Base-by-base conservation (phyloP, 2,329 filamentous ascomycete genomes). In the Cercospora zeina region DNA sequence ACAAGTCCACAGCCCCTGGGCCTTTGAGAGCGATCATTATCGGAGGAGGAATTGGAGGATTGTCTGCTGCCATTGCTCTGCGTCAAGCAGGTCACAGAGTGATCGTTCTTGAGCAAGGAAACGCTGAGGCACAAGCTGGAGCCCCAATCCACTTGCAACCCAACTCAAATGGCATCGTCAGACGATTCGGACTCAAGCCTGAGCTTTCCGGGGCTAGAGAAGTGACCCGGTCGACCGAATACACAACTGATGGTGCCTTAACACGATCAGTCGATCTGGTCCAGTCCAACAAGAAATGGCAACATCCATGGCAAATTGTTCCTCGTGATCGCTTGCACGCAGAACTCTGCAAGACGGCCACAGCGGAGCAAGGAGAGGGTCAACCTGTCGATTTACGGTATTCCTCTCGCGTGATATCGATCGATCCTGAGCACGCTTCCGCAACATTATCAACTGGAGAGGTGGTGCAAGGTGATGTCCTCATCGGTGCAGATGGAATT, bases 111-210 rank as follows among this genome's bases (percentile, higher is more conserved):
- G 85, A 87, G 66, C 80, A 84, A 69, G 86, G 84, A 0, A 75
- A 76, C 21, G 60, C 62, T 27, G 80, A 81, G 14, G 81, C 77
- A 55, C 85, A 87, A 71, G 74, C 79, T 1, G 86, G 85, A 0
- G 85, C 86, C 2, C 85, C 85, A 0, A 80, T 88, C n/a, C 85
- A 88, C 68, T 71, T 88, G 4, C 81, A 83, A 0, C 85, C 87
- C 0, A 89, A 89, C 67, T 76, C 80, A 2, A 86, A 87, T 70
- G 83, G 83, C 0, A 72, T 88, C 2, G 74, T 89, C 3, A 72
- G 74, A 10, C 73, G 78, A 33, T 33, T 64, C 2, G 62, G 64
- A 16, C 59, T 67, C 9, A 21, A 24, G 45, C 71, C 82, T 11
- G 61, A 67, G 55, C 45, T 27, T 8, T 62, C 65, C 10, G 65